Evolutionary conservation across 306 rosid genomes (phyloP), one percentile per base, ranked within the genome.

Genomic region (Acacia melanoxylon): DNA sequence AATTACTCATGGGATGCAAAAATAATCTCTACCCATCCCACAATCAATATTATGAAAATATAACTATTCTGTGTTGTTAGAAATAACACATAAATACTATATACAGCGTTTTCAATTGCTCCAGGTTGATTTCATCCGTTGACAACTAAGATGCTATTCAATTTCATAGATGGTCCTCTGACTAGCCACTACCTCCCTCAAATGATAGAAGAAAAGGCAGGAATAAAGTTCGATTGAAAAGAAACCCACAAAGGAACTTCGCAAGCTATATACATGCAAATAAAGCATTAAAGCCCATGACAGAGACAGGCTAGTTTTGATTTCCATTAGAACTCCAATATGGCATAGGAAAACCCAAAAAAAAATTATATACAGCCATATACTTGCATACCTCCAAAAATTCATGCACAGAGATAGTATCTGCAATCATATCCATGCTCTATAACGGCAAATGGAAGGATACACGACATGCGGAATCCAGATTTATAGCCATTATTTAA

Each of bases 161-260:
- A 20, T 44, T 68, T 54, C 61, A 58, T 42, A 40, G 33, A 52
- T 49, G 76, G 74, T 62, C 44, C 17, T 22, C 46, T 40, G 72
- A 22, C 69, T 13, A 83, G 8, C 76, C 76, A 52, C 42, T n/a
- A 13, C 16, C 25, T 25, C 77, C 48, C 71, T 48, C 14, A 40
- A 40, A 62, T 37, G 29, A 77, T 37, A 25, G 14, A 20, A 19
- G 49, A 42, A 19, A 72, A 82, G 72, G 62, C 70, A 82, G 44
- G 16, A 81, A 40, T 40, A 52, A 63, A 49, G 4, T 4, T 37
- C 20, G 20, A 19, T 16, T 17, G 76, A 75, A 52, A 82, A 66
- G 25, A 71, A 67, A 75, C 41, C 33, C 58, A 22, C 76, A 19
- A 48, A 35, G 42, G 74, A 73, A 35, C 15, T 8, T 24, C 20